Evolutionary conservation across 2,329 filamentous ascomycete species (phyloP).

Genomic region (Coleophoma cylindrospora): DNA sequence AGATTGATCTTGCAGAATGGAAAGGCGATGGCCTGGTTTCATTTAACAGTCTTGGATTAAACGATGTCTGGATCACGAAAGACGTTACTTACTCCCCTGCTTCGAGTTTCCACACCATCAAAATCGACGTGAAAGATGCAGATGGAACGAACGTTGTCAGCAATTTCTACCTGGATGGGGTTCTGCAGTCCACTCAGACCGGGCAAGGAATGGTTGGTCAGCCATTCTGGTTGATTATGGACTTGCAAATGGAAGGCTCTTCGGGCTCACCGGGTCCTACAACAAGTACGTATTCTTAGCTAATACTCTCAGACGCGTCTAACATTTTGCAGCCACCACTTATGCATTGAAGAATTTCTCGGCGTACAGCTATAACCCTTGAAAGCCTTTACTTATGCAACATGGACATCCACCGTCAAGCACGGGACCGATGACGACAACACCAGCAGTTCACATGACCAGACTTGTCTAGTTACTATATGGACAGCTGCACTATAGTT

Average conservation of each 20-base stretch:
- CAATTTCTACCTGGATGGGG: slow-evolving; percentile 49
- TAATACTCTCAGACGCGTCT: background rate
- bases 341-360: slow-evolving; percentile 6
- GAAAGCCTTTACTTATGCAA: background rate
- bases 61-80: slow-evolving; percentile 33
- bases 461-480: too few species aligned
- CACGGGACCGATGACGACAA: too few species aligned
- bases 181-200: slow-evolving; percentile 42
- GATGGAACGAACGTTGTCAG: slow-evolving; percentile 45
- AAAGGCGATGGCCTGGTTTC: slow-evolving; percentile 49
- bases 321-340: slow-evolving; percentile 2
- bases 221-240: slow-evolving; percentile 22
- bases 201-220: slow-evolving; percentile 44
- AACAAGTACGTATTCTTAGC: background rate
- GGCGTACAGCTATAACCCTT: slow-evolving; percentile 8
- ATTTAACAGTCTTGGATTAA: slow-evolving; percentile 50
- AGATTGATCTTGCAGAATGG: slow-evolving; percentile 58
- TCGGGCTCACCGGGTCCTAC: slow-evolving; percentile 12
- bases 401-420: too few species aligned
- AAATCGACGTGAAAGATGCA: slow-evolving; percentile 43
- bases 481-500: too few species aligned
- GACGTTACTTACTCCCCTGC: slow-evolving; percentile 44
- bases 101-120: slow-evolving; percentile 40
- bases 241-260: slow-evolving; percentile 14
- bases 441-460: too few species aligned